Evolutionary conservation across 371 early-diverging fungal species (phyloP).

Genomic region (Phascolomyces articulosus): DNA sequence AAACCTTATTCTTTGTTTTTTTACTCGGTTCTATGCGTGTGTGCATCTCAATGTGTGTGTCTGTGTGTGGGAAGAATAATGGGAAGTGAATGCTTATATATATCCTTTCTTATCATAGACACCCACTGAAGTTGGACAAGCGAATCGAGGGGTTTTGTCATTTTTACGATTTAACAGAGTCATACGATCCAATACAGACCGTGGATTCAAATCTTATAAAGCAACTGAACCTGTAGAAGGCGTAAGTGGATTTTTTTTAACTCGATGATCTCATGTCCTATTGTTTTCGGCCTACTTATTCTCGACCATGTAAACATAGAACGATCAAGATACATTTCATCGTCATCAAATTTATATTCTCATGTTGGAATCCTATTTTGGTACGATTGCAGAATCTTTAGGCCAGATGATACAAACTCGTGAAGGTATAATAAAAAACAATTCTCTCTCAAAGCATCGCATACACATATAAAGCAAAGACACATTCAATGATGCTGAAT

Average conservation of each 20-base stretch:
- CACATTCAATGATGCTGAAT: neutral
- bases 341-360: slow-evolving; percentile 60
- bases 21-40: too few relatives aligned
- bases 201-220: slow-evolving; percentile 57
- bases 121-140: slow-evolving; percentile 39
- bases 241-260: too few relatives aligned
- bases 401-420: slow-evolving; percentile 49
- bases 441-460: too few relatives aligned
- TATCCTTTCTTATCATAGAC: slow-evolving; percentile 26
- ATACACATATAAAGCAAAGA: too few relatives aligned
- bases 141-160: slow-evolving; percentile 41
- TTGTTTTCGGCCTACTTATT: too few relatives aligned
- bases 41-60: too few relatives aligned
- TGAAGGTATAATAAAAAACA: slow-evolving; percentile 34
- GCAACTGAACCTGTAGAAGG: slow-evolving; percentile 59
- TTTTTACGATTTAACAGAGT: slow-evolving; percentile 57
- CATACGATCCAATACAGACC: slow-evolving; percentile 52
- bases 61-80: neutral
- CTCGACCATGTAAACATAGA: too few relatives aligned
- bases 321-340: slow-evolving; percentile 63
- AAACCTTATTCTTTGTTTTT: too few relatives aligned
- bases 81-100: too few relatives aligned
- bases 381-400: slow-evolving; percentile 50
- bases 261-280: neutral
- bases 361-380: slow-evolving; percentile 58